Evolutionary conservation across 2,329 filamentous ascomycete genomes (phyloP).

Genomic region (Colletotrichum truncatum): DNA sequence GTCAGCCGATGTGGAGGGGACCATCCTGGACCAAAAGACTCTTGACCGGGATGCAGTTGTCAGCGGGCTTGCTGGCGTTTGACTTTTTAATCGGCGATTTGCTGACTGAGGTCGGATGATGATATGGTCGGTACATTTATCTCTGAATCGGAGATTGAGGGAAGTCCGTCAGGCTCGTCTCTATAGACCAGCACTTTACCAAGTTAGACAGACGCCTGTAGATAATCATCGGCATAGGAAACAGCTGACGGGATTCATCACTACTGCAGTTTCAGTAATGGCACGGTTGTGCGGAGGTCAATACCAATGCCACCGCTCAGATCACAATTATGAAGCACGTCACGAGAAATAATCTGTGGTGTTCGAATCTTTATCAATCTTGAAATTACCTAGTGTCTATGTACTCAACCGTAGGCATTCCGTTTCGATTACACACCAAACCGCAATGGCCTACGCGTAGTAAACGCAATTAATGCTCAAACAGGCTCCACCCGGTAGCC

Average conservation of each 20-base stretch:
- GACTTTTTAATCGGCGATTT: background rate
- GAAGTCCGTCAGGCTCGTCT: too few species aligned
- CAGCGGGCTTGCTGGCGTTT: too few species aligned
- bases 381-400: constrained; percentile 17
- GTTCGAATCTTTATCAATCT: background rate
- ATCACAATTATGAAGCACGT: background rate
- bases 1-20: background rate
- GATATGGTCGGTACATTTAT: background rate
- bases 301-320: background rate
- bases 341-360: background rate
- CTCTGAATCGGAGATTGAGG: background rate
- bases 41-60: too few species aligned
- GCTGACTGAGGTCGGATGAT: background rate
- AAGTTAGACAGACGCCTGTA: too few species aligned
- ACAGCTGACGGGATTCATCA: too few species aligned
- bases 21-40: background rate
- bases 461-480: constrained; percentile 15
- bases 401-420: constrained; percentile 7
- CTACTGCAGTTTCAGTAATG: too few species aligned
- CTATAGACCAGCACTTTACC: too few species aligned
- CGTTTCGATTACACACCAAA: background rate
- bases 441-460: background rate
- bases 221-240: too few species aligned
- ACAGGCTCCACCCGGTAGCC: background rate
- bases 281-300: too few species aligned